phyloP scores from a whole-genome alignment of 129 eudicot genomes.

The Helianthus tuberosus region DNA sequence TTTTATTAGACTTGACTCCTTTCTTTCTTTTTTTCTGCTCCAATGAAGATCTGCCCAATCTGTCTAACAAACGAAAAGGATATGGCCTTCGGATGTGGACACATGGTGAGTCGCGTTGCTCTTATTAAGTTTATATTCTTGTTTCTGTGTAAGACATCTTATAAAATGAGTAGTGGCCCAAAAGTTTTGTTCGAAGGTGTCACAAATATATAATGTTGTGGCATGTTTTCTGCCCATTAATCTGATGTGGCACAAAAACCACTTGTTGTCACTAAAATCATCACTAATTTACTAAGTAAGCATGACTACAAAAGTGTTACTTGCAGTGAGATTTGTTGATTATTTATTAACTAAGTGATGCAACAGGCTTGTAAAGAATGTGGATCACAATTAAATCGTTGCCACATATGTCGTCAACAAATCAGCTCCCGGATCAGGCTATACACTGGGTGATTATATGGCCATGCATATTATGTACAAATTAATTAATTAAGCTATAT shows the following conservation, averaged over 20 bases:
- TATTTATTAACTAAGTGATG: slow-evolving; percentile 3
- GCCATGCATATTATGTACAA: not conserved
- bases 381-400: slow-evolving; percentile 52
- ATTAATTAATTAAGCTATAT: slow-evolving; percentile 3
- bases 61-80: slow-evolving; percentile 71
- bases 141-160: not conserved
- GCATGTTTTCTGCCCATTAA: not conserved
- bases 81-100: slow-evolving; percentile 81
- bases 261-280: not conserved
- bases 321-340: not conserved
- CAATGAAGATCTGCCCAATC: slow-evolving; percentile 64
- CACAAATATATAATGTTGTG: not conserved
- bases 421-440: slow-evolving; percentile 63
- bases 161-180: not conserved
- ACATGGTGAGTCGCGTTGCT: slow-evolving; percentile 54
- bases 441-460: slow-evolving; percentile 35
- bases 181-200: not conserved
- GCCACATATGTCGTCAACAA: slow-evolving; percentile 72
- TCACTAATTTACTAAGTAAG: not conserved
- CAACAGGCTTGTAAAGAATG: slow-evolving; percentile 79
- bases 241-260: not conserved
- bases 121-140: slow-evolving; percentile 3
- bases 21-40: not conserved
- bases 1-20: slow-evolving; percentile 16
- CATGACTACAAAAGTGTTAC: not conserved